These are phyloP conservation scores for Aegilops speltoides DNA, from an alignment of 176 grass and related monocot species.

Conservation along the genomic window DNA sequence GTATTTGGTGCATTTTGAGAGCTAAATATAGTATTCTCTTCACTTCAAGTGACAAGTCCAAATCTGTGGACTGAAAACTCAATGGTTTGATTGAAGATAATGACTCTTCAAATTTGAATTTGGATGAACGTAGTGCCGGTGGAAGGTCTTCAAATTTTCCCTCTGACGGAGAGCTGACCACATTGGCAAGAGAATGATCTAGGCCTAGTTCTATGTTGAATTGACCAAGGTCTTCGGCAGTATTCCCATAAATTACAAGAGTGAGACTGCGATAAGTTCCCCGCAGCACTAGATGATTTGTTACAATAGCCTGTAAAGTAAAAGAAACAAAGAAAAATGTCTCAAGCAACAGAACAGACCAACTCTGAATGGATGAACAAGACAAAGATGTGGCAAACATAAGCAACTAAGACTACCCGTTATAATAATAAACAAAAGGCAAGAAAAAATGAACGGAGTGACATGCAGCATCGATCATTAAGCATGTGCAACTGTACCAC, in stretches of 20 bases:
- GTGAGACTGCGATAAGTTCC: slow-evolving; percentile 94
- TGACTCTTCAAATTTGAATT: slow-evolving; percentile 69
- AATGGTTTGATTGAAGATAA: slow-evolving; percentile 69
- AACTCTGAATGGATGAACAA: slow-evolving; percentile 11
- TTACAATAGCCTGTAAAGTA: slow-evolving; percentile 86
- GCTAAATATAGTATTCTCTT: slow-evolving; percentile 67
- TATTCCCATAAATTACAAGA: slow-evolving; percentile 97
- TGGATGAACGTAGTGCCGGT: slow-evolving; percentile 68
- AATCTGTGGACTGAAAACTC: slow-evolving; percentile 51
- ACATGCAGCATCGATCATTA: not conserved
- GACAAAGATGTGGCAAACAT: slow-evolving; percentile 15
- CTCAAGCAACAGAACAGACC: not conserved
- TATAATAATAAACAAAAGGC: not conserved
- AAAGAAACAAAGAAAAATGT: slow-evolving; percentile 22
- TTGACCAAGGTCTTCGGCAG: slow-evolving; percentile 94
- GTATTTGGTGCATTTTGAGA: slow-evolving; percentile 60
- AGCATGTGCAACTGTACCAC: not conserved
- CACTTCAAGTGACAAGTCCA: slow-evolving; percentile 57
- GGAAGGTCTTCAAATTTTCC: slow-evolving; percentile 93
- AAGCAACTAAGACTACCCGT: slow-evolving; percentile 14
- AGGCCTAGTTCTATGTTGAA: slow-evolving; percentile 96
- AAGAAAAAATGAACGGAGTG: not conserved
- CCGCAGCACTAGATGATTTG: slow-evolving; percentile 88
- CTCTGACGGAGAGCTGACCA: slow-evolving; percentile 86
- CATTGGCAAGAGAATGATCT: slow-evolving; percentile 84